A percentile compares a stretch with the other conserved stretches of the same genome.
Conservation (phyloP, 2,329 filamentous ascomycete genomes). For the Apiospora hydei region DNA sequence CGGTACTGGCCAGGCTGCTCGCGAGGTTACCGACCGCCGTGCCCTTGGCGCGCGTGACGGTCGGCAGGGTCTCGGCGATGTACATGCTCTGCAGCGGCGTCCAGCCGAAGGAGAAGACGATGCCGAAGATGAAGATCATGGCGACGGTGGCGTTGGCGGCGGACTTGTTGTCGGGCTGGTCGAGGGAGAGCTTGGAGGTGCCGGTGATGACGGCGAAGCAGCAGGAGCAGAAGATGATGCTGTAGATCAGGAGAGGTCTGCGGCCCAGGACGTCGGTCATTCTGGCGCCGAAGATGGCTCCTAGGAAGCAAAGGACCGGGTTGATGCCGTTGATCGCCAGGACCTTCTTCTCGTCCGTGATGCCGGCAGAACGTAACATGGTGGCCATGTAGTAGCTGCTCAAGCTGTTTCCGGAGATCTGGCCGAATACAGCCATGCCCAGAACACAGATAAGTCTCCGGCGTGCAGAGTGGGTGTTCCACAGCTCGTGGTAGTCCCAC, state of each 20-base stretch:
- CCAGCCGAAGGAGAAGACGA: conserved; percentile 59
- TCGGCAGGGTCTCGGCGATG: conserved; percentile 55
- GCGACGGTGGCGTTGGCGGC: conserved; percentile 55
- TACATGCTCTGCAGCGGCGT: conserved; percentile 59
- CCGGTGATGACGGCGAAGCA: conserved; percentile 59
- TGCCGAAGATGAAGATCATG: conserved; percentile 61
- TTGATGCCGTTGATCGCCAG: conserved; percentile 61
- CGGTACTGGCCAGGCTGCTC: conserved; percentile 45
- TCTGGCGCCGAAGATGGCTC: conserved; percentile 60
- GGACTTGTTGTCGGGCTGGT: conserved; percentile 42
- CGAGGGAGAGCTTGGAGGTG: conserved; percentile 52
- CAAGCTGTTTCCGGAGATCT: conserved; percentile 55
- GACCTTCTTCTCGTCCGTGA: conserved; percentile 53
- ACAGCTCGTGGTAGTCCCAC: conserved; percentile 63
- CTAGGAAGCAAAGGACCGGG: conserved; percentile 59
- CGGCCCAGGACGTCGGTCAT: conserved; percentile 66
- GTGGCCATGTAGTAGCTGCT: conserved; percentile 25
- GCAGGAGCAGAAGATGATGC: conserved; percentile 52
- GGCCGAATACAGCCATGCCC: conserved; percentile 59
- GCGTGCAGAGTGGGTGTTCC: conserved; percentile 55
- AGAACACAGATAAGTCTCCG: conserved; percentile 60
- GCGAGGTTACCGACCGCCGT: conserved; percentile 52
- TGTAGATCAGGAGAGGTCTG: conserved; percentile 58
- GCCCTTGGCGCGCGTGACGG: conserved; percentile 53
- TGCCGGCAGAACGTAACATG: conserved; percentile 54